Percentiles rank a stretch among this genome's conserved stretches.
Evolutionary conservation across 2,329 filamentous ascomycete species (phyloP).

Genomic region (Alternaria dauci): DNA sequence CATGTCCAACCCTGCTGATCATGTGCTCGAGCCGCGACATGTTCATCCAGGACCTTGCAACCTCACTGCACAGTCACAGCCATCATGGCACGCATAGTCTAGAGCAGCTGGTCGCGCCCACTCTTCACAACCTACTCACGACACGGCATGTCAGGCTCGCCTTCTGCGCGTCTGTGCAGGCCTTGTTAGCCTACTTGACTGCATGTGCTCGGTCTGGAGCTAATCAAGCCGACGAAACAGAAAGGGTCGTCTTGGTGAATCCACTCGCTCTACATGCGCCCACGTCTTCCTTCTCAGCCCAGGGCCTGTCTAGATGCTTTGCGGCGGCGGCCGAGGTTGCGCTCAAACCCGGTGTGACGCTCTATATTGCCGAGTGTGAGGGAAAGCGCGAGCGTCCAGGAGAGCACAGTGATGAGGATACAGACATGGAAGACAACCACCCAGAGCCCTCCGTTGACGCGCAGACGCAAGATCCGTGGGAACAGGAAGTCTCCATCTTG

Average conservation of each 20-base stretch:
- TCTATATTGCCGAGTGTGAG: constrained; percentile 55
- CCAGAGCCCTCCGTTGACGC: constrained; percentile 6
- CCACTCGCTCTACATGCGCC: constrained; percentile 71
- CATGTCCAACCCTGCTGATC: constrained; percentile 72
- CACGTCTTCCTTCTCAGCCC: constrained; percentile 77
- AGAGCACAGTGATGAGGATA: constrained; percentile 66
- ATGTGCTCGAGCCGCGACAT: constrained; percentile 71
- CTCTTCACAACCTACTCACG: constrained; percentile 73
- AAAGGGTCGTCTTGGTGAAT: constrained; percentile 69
- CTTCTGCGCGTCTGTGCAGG: constrained; percentile 78
- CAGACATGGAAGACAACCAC: constrained; percentile 32
- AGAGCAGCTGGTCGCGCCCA: constrained; percentile 64
- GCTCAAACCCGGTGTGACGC: constrained; percentile 38
- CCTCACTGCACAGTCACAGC: constrained; percentile 54
- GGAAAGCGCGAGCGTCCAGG: constrained; percentile 43
- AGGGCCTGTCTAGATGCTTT: constrained; percentile 72
- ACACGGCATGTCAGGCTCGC: constrained; percentile 73
- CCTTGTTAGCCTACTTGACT: constrained; percentile 78
- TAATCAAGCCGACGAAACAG: constrained; percentile 13
- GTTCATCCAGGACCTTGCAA: constrained; percentile 69
- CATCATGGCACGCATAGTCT: constrained; percentile 19
- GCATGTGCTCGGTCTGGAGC: constrained; percentile 43
- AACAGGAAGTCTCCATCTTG: constrained; percentile 57
- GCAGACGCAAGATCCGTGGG: constrained; percentile 50
- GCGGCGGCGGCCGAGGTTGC: constrained; percentile 70